These are phyloP conservation scores for Telopea speciosissima DNA, from an alignment of 177 flowering plant species.

Conservation along the genomic window DNA sequence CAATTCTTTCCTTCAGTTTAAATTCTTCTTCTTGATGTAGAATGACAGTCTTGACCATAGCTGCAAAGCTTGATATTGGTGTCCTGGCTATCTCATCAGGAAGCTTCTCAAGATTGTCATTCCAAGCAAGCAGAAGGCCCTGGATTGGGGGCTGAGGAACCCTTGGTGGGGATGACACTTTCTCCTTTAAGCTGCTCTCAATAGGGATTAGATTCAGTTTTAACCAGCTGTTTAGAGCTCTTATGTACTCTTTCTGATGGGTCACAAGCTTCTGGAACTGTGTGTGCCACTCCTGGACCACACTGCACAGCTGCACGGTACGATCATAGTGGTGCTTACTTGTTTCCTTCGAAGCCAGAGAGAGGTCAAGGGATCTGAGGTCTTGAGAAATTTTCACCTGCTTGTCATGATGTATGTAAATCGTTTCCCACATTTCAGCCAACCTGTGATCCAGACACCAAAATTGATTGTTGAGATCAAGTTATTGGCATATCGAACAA, in stretches of 20 bases:
- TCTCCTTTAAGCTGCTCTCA: slow-evolving; percentile 77
- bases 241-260: slow-evolving; percentile 62
- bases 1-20: slow-evolving; percentile 64
- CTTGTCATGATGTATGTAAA: slow-evolving; percentile 50
- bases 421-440: slow-evolving; percentile 77
- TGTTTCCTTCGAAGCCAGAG: slow-evolving; percentile 52
- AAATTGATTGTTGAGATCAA: too few species aligned
- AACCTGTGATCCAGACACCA: slow-evolving; percentile 38
- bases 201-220: slow-evolving; percentile 73
- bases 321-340: slow-evolving; percentile 51
- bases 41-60: slow-evolving; percentile 54
- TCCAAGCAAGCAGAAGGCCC: slow-evolving; percentile 62
- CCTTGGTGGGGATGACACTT: slow-evolving; percentile 63
- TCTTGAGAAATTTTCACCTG: slow-evolving; percentile 46
- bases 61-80: slow-evolving; percentile 65
- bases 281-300: slow-evolving; percentile 52
- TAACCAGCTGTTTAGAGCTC: slow-evolving; percentile 64
- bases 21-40: slow-evolving; percentile 72
- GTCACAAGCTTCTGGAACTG: slow-evolving; percentile 57
- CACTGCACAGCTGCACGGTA: slow-evolving; percentile 50
- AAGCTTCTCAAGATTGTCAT: slow-evolving; percentile 68
- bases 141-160: slow-evolving; percentile 57
- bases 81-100: slow-evolving; percentile 63
- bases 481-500: too few species aligned
- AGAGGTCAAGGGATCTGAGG: slow-evolving; percentile 51